A percentile compares a stretch with the other conserved stretches of the same genome.
Evolutionary conservation across 2,329 filamentous ascomycete species (phyloP).

Genomic region (Alternaria ventricosa): DNA sequence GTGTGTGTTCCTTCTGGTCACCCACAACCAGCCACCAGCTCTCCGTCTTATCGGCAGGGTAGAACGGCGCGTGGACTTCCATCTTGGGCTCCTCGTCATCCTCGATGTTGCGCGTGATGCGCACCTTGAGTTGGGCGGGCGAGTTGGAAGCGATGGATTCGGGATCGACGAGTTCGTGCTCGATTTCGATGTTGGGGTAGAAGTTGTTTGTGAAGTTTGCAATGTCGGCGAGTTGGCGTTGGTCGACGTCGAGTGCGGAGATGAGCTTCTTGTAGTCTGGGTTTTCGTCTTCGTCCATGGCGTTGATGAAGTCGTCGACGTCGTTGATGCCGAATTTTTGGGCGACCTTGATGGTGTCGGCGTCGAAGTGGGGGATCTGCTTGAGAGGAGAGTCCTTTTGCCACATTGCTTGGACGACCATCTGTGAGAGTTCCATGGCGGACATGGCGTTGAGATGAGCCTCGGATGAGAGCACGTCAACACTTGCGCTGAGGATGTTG

Average conservation of each 20-base stretch:
- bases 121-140: slow-evolving; percentile 81
- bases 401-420: slow-evolving; percentile 99
- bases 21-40: slow-evolving; percentile 99
- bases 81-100: slow-evolving; percentile 76
- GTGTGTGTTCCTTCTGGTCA: slow-evolving; percentile 84
- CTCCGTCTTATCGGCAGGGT: slow-evolving; percentile 88
- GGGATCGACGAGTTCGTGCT: slow-evolving; percentile 83
- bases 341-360: slow-evolving; percentile 81
- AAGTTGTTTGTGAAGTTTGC: slow-evolving; percentile 95
- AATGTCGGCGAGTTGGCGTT: slow-evolving; percentile 84
- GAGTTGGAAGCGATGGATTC: slow-evolving; percentile 81
- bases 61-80: slow-evolving; percentile 93
- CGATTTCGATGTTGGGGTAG: slow-evolving; percentile 92
- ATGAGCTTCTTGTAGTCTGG: slow-evolving; percentile 78
- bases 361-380: slow-evolving; percentile 94
- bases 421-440: slow-evolving; percentile 99
- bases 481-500: slow-evolving; percentile 86
- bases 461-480: slow-evolving; percentile 94
- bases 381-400: slow-evolving; percentile 95
- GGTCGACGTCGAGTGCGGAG: slow-evolving; percentile 77
- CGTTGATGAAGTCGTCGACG: slow-evolving; percentile 97
- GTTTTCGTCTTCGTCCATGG: slow-evolving; percentile 96
- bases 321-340: slow-evolving; percentile 86
- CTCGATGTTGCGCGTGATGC: slow-evolving; percentile 82
- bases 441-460: slow-evolving; percentile 97